Percentiles rank a stretch among this genome's conserved stretches.
phyloP scores from a whole-genome alignment of 805 yeast species.

The Metschnikowia lunata region DNA sequence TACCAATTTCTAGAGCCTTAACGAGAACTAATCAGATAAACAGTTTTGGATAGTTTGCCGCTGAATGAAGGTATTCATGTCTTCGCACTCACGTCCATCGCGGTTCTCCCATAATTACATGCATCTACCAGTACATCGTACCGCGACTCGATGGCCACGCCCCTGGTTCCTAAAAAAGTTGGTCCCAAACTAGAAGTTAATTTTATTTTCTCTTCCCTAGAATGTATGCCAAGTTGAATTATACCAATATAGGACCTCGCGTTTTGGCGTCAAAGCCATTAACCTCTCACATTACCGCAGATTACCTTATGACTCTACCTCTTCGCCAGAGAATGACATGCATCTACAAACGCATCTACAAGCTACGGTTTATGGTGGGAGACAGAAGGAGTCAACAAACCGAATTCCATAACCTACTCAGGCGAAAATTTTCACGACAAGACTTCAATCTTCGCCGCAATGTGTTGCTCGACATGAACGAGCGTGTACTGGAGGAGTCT shows the following conservation, averaged over 20 bases:
- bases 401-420: conserved; percentile 20
- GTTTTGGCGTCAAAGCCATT: conserved; percentile 6
- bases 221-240: conserved; percentile 4
- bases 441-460: conserved; percentile 12
- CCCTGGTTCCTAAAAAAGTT: too few relatives aligned
- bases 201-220: too few relatives aligned
- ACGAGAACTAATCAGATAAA: too few relatives aligned
- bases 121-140: too few relatives aligned
- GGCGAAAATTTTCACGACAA: conserved; percentile 20
- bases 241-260: conserved; percentile 11
- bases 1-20: too few relatives aligned
- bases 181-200: too few relatives aligned
- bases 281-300: conserved; percentile 6
- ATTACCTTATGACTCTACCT: conserved; percentile 7
- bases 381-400: conserved; percentile 10
- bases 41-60: too few relatives aligned
- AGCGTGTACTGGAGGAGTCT: conserved; percentile 4
- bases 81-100: too few relatives aligned
- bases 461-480: conserved; percentile 4
- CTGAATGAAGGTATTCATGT: too few relatives aligned
- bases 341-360: conserved; percentile 31
- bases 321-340: conserved; percentile 5
- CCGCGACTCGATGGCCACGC: too few relatives aligned
- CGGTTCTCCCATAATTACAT: too few relatives aligned
- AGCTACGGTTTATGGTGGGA: conserved; percentile 25